Conservation (phyloP, 1,284 basidiomycete genomes). For the Papiliotrema fonsecae region DNA sequence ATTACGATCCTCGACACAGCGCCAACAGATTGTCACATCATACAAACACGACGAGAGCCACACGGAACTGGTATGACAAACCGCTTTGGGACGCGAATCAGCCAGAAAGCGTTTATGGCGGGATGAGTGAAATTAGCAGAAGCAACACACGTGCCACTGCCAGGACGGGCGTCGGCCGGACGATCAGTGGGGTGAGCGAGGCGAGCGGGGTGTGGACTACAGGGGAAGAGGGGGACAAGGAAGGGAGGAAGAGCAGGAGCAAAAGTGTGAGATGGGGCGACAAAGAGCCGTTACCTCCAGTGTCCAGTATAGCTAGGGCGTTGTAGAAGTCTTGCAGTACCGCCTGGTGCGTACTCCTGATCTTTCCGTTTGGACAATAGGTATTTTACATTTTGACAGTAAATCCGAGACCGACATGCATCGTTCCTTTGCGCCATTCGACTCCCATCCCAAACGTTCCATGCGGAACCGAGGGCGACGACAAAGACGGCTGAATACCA, state of each 20-base stretch:
- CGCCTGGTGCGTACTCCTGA: too few species aligned
- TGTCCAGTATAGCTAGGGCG: slow-evolving; percentile 3
- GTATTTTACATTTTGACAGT: too few species aligned
- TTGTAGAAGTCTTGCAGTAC: too few species aligned
- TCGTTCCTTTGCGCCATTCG: too few species aligned
- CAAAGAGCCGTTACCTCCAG: slow-evolving; percentile 1
- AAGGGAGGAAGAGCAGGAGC: not conserved
- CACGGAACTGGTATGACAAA: slow-evolving; percentile 1
- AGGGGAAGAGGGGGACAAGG: not conserved
- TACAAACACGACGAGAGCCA: not conserved
- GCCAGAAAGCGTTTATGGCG: not conserved
- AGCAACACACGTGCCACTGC: not conserved
- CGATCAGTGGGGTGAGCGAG: not conserved
- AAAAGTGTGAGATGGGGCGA: slow-evolving; percentile 7
- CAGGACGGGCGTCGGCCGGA: not conserved
- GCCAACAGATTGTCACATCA: not conserved
- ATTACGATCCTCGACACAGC: not conserved
- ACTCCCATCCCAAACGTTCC: too few species aligned
- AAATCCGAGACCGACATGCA: too few species aligned
- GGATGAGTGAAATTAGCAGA: not conserved
- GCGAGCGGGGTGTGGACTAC: not conserved
- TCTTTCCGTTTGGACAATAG: too few species aligned
- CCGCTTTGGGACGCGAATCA: not conserved
- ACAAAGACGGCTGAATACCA: too few species aligned
- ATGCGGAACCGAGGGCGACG: too few species aligned